Base-by-base conservation (phyloP, 2,329 filamentous ascomycete genomes). In the Hypoxylon sp. region DNA sequence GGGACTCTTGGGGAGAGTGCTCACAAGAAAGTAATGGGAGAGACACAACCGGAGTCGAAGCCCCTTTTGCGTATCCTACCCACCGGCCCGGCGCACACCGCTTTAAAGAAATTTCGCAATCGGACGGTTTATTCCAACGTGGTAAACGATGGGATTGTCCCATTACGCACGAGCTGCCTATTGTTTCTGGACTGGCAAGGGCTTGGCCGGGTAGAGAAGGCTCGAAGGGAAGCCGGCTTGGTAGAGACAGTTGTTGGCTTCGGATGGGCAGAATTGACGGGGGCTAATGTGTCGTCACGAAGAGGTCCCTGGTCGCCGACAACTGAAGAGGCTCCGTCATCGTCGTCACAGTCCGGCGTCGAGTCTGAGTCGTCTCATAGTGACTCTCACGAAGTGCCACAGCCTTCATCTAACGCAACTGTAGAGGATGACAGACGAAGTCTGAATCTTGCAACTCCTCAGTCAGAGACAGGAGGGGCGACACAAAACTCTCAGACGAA, bases 181-280 rank as follows among this genome's bases (percentile, higher is more conserved):
- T 81, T 99, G 5, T 99, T 99, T 74, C 82, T 99, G 1, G 96
- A 99, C 76, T 99, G 96, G 96, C 91, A 94, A 79, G 96, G 96
- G 0, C 82, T 99, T 2, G 95, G 91, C 4, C 90, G 93, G 39
- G 96, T 99, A 1, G 94, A 98, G 71, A 99, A 99, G 79, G 95
- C 96, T 9, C 88, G 95, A 21, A 84, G 96, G 76, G 95, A 97
- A 76, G 97, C 94, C 65, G 95, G 95, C 0, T 82, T 98, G 27
- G 92, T 99, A 37, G 94, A 96, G 56, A 97, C 94, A 0, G 89
- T 98, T 68, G 93, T 96, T 29, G 93, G 92, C 59, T 97, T 95
- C 85, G 95, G 96, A 2, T 97, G 94, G 92, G 92, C 93, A 7
- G 96, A 99, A 78, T 81, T 99, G 61, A 97, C 93, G 0, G 88